Conservation (phyloP, 139 green algal species). For the Chlamydomonas sp. region DNA sequence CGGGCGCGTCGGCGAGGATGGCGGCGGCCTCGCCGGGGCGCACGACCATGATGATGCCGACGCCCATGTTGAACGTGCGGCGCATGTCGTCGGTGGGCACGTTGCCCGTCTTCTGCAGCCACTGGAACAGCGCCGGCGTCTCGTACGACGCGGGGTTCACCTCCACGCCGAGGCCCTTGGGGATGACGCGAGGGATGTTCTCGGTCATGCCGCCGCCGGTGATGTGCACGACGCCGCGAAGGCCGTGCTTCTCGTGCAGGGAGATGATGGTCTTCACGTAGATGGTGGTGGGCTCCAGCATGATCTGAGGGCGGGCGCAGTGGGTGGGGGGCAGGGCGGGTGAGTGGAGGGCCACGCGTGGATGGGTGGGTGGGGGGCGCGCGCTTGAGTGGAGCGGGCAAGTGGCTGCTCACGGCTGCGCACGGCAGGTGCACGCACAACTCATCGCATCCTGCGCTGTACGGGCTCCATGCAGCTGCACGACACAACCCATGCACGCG, state of each 20-base stretch:
- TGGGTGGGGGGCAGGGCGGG: background rate
- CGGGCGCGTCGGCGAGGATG: constrained; percentile 29
- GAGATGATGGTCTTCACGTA: constrained; percentile 48
- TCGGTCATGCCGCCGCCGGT: constrained; percentile 96
- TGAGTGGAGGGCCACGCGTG: too few relatives aligned
- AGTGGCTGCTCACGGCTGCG: too few relatives aligned
- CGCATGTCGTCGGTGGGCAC: constrained; percentile 87
- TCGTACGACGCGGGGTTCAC: constrained; percentile 65
- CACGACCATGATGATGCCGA: constrained; percentile 89
- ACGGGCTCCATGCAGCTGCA: too few relatives aligned
- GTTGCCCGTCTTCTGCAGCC: constrained; percentile 48
- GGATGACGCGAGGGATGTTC: constrained; percentile 93
- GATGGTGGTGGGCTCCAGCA: constrained; percentile 60
- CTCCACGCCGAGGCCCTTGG: constrained; percentile 65
- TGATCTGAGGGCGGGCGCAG: constrained; percentile 12
- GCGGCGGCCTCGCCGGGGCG: constrained; percentile 36
- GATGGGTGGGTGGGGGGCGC: too few relatives aligned
- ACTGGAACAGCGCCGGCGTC: constrained; percentile 49
- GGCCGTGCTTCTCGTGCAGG: constrained; percentile 42
- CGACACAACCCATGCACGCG: too few relatives aligned
- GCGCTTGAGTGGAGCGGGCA: too few relatives aligned
- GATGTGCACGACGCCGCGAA: constrained; percentile 88
- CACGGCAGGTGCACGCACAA: too few relatives aligned
- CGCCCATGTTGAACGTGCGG: constrained; percentile 96
- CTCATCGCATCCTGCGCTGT: too few relatives aligned